These are phyloP conservation scores for Backusella liffmaniae DNA, from an alignment of 192 early-diverging fungal species.

Conservation along the genomic window DNA sequence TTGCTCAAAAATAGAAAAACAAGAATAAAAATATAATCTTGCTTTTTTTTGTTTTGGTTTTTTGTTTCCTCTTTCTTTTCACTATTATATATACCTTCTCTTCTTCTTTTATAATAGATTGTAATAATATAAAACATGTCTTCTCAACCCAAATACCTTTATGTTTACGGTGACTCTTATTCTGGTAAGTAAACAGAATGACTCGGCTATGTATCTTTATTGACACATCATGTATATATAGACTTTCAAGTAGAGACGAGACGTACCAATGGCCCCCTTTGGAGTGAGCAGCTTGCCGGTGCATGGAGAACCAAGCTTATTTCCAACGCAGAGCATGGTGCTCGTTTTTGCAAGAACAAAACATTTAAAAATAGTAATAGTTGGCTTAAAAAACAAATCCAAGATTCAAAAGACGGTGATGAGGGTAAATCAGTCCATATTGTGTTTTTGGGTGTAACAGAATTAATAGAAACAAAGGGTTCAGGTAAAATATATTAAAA, in stretches of 20 bases:
- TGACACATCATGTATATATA: background rate
- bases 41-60: background rate
- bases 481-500: background rate
- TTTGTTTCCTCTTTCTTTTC: background rate
- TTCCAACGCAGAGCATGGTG: conserved; percentile 7
- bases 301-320: conserved; percentile 16
- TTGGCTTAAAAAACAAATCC: conserved; percentile 1
- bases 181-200: conserved; percentile 21
- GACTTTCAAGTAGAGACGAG: background rate
- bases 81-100: background rate
- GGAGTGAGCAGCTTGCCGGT: conserved; percentile 27
- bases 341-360: conserved; percentile 8
- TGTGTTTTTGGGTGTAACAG: conserved; percentile 35
- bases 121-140: background rate
- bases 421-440: conserved; percentile 19
- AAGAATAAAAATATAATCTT: background rate
- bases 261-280: conserved; percentile 36
- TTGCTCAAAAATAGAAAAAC: conserved; percentile 1
- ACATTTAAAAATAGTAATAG: background rate
- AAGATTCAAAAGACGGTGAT: background rate
- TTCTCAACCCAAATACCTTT: conserved; percentile 4
- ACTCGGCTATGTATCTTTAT: background rate
- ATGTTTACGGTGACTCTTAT: conserved; percentile 41
- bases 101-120: background rate
- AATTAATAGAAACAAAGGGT: conserved; percentile 21